Percentiles rank a stretch among this genome's conserved stretches.
Conservation (phyloP, 805 yeast species). For the Naumovozyma dairenensis region DNA sequence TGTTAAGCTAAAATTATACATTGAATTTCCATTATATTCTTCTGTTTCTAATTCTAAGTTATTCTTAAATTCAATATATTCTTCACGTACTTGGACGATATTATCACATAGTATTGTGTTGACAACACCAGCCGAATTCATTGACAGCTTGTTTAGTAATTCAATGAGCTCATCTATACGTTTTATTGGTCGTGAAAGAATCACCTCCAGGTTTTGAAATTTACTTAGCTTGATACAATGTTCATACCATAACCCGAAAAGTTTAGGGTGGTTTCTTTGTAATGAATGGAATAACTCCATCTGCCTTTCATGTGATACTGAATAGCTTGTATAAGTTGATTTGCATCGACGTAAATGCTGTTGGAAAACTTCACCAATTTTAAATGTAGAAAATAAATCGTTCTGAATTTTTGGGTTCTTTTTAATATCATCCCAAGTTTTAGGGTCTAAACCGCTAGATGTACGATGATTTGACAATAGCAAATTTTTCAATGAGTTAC, state of each 20-base stretch:
- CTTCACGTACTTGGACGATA: slow-evolving; percentile 3
- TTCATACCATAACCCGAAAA: slow-evolving; percentile 28
- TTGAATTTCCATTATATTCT: slow-evolving; percentile 12
- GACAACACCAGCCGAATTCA: background rate
- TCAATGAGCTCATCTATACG: slow-evolving; percentile 23
- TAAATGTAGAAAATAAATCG: slow-evolving; percentile 6
- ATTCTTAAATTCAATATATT: slow-evolving; percentile 11
- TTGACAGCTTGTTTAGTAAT: slow-evolving; percentile 5
- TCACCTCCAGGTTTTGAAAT: slow-evolving; percentile 22
- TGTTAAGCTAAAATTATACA: slow-evolving; percentile 19
- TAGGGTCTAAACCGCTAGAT: slow-evolving; percentile 3
- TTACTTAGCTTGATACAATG: slow-evolving; percentile 25
- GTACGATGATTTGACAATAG: background rate
- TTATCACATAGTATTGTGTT: background rate
- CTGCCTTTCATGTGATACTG: slow-evolving; percentile 26
- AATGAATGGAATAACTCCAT: slow-evolving; percentile 18
- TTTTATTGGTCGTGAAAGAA: slow-evolving; percentile 27
- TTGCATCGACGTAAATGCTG: slow-evolving; percentile 27
- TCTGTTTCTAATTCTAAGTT: slow-evolving; percentile 11
- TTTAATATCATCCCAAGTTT: slow-evolving; percentile 9
- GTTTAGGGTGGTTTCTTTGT: slow-evolving; percentile 8
- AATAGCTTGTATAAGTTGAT: slow-evolving; percentile 29
- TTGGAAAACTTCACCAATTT: slow-evolving; percentile 25
- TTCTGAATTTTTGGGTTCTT: slow-evolving; percentile 1
- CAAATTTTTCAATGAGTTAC: slow-evolving; percentile 9